A percentile compares a stretch with the other conserved stretches of the same genome.
Evolutionary conservation across 2,329 filamentous ascomycete genomes (phyloP).

Genomic region (Fonsecaea monophora): DNA sequence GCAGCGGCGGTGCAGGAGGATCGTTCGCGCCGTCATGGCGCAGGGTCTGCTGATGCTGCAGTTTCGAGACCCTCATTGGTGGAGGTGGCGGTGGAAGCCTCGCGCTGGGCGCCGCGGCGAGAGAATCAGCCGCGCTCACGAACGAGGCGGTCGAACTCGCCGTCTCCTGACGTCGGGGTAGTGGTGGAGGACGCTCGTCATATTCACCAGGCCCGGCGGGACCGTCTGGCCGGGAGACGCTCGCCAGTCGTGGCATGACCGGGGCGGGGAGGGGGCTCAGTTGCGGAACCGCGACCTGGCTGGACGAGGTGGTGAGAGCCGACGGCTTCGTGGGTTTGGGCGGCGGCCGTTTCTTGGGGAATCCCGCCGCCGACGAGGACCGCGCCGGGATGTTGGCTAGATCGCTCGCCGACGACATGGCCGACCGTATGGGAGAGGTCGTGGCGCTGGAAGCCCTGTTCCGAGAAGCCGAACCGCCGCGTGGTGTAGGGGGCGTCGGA

Average conservation of each 20-base stretch:
- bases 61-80: slow-evolving; percentile 9
- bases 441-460: slow-evolving; percentile 22
- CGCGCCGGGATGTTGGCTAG: slow-evolving; percentile 46
- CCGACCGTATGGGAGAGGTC: slow-evolving; percentile 18
- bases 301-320: slow-evolving; percentile 42
- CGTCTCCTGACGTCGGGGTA: slow-evolving; percentile 34
- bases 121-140: slow-evolving; percentile 28
- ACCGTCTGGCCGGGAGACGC: slow-evolving; percentile 11
- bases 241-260: slow-evolving; percentile 20
- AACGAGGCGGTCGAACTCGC: slow-evolving; percentile 34
- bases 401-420: slow-evolving; percentile 12
- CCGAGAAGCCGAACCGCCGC: slow-evolving; percentile 1
- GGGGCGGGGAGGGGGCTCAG: slow-evolving; percentile 22
- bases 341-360: slow-evolving; percentile 55
- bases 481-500: slow-evolving; percentile 27
- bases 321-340: slow-evolving; percentile 70
- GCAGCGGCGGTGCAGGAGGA: slow-evolving; percentile 26
- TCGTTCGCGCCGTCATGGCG: slow-evolving; percentile 8
- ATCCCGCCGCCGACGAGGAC: slow-evolving; percentile 46
- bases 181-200: slow-evolving; percentile 32
- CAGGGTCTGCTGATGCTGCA: slow-evolving; percentile 14
- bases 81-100: slow-evolving; percentile 9
- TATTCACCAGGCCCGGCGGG: not conserved
- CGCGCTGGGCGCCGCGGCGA: slow-evolving; percentile 7
- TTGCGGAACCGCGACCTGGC: slow-evolving; percentile 28